These are phyloP conservation scores for Diplocarpon mali DNA, from an alignment of 2,329 filamentous ascomycete genomes.

Conservation along the genomic window DNA sequence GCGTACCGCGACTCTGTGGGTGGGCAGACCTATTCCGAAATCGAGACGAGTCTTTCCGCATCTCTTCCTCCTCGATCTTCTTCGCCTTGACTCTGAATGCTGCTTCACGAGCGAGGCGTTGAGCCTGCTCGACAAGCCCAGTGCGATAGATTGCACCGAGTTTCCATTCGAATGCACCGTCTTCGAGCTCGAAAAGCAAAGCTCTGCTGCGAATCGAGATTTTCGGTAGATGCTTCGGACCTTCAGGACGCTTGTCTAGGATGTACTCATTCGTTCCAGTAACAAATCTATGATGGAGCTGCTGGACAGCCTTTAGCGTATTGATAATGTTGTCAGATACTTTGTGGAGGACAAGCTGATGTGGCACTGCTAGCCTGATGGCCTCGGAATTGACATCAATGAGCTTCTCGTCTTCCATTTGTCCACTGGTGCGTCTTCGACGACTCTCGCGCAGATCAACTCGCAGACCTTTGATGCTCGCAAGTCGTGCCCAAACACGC, in stretches of 20 bases:
- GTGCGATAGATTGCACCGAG: constrained; percentile 86
- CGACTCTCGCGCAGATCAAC: constrained; percentile 71
- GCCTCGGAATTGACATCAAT: constrained; percentile 79
- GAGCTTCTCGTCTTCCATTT: constrained; percentile 60
- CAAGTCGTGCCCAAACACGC: constrained; percentile 72
- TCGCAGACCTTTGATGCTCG: constrained; percentile 72
- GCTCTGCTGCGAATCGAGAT: constrained; percentile 73
- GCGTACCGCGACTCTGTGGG: constrained; percentile 23
- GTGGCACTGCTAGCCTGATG: constrained; percentile 77
- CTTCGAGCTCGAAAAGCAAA: constrained; percentile 84
- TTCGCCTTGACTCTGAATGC: constrained; percentile 82
- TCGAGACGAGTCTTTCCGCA: constrained; percentile 40
- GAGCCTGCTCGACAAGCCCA: constrained; percentile 79
- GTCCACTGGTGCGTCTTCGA: constrained; percentile 50
- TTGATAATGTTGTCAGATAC: constrained; percentile 94
- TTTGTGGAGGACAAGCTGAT: constrained; percentile 79
- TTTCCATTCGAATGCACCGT: constrained; percentile 96
- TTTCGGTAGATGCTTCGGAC: constrained; percentile 76
- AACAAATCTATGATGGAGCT: constrained; percentile 86
- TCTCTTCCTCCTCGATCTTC: constrained; percentile 64
- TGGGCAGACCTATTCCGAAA: constrained; percentile 42
- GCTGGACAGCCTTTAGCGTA: constrained; percentile 72
- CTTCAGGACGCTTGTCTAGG: constrained; percentile 73
- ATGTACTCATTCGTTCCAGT: constrained; percentile 84
- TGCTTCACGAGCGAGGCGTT: constrained; percentile 79